Percentiles rank a stretch among this genome's conserved stretches.
Evolutionary conservation across 208 protist genomes (phyloP).

Genomic region (Endotrypanum monterogeii): DNA sequence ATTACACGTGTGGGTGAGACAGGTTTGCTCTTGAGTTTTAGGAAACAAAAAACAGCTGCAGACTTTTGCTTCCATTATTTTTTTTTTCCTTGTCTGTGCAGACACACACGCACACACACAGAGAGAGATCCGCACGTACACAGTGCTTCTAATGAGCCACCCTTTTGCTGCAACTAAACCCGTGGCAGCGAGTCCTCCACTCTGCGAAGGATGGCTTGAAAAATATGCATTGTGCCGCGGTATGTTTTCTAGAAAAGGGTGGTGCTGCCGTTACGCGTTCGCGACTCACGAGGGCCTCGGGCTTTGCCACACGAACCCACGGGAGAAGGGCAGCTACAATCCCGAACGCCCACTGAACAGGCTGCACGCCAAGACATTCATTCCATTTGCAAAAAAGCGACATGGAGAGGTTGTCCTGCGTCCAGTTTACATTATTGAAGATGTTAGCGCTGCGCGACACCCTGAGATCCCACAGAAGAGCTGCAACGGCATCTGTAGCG

Average conservation of each 20-base stretch:
- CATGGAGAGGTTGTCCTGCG: conserved; percentile 28
- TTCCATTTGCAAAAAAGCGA: conserved; percentile 36
- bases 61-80: too few species aligned
- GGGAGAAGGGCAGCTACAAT: conserved; percentile 14
- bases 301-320: conserved; percentile 37
- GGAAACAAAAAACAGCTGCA: too few species aligned
- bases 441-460: conserved; percentile 45
- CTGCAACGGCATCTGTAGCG: conserved; percentile 40
- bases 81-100: conserved; percentile 10
- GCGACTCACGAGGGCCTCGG: conserved; percentile 50
- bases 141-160: background rate
- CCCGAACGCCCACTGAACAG: conserved; percentile 3
- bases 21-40: too few species aligned
- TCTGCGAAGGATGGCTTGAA: conserved; percentile 71
- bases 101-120: background rate
- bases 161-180: background rate
- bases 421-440: conserved; percentile 59
- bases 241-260: conserved; percentile 44
- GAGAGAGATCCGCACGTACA: too few species aligned
- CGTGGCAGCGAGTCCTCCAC: background rate
- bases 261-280: conserved; percentile 54
- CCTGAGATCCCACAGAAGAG: conserved; percentile 35
- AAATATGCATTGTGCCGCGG: conserved; percentile 57
- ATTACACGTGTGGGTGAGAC: too few species aligned
- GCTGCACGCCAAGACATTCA: conserved; percentile 33